Percentiles rank a stretch among this genome's conserved stretches.
These are phyloP conservation scores for Botrytis cinerea DNA, from an alignment of 2,329 filamentous ascomycete genomes.

Conservation along the genomic window DNA sequence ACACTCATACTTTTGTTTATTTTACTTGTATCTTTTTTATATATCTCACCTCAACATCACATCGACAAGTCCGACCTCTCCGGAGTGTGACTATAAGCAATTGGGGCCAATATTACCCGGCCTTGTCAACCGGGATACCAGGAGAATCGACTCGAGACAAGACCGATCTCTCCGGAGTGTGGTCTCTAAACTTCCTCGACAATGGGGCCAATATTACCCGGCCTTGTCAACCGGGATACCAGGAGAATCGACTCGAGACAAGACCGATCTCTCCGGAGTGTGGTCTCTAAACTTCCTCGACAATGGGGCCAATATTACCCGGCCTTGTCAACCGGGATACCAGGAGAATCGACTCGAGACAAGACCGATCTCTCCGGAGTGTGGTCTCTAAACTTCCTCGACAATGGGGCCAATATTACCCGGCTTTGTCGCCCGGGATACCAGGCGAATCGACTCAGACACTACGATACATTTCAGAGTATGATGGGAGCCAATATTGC, in stretches of 20 bases:
- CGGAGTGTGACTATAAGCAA: not conserved
- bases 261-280: conserved; percentile 3
- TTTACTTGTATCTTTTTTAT: not conserved
- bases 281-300: conserved; percentile 3
- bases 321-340: not conserved
- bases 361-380: conserved; percentile 3
- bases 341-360: conserved; percentile 2
- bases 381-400: conserved; percentile 5
- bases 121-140: conserved; percentile 1
- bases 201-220: conserved; percentile 1
- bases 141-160: conserved; percentile 2
- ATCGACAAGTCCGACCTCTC: conserved; percentile 5
- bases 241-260: not conserved
- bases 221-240: not conserved
- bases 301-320: conserved; percentile 1
- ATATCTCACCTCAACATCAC: not conserved
- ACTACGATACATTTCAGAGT: no score
- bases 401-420: not conserved
- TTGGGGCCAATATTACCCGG: not conserved
- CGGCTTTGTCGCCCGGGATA: not conserved
- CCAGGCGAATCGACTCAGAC: not conserved
- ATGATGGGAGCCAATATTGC: not conserved
- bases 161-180: conserved; percentile 3
- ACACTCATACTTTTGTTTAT: not conserved
- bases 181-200: conserved; percentile 3